A percentile compares a stretch with the other conserved stretches of the same genome.
Evolutionary conservation across 176 grass and related monocot genomes (phyloP).

Genomic region (Musa schizocarpa): DNA sequence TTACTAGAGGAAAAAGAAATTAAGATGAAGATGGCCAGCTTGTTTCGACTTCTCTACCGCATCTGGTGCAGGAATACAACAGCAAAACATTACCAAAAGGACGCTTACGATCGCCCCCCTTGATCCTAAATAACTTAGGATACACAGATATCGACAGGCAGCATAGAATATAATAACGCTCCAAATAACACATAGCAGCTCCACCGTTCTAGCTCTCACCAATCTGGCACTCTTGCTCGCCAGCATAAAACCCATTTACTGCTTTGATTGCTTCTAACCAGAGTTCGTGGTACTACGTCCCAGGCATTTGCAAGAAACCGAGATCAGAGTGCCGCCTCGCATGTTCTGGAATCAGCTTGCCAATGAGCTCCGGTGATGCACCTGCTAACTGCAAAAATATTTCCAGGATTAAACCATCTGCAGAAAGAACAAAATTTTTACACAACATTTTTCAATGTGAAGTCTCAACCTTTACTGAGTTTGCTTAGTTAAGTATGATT

Average conservation of each 20-base stretch:
- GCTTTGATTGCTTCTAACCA: background rate
- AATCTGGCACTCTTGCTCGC: background rate
- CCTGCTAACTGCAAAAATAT: conserved; percentile 48
- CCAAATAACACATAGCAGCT: background rate
- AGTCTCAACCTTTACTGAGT: too few species aligned
- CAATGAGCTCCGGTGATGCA: conserved; percentile 63
- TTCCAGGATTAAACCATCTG: background rate
- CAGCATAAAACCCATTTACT: background rate
- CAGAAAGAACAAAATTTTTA: background rate
- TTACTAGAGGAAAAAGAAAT: too few species aligned
- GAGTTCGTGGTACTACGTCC: background rate
- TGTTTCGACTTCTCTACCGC: background rate
- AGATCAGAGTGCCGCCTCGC: conserved; percentile 51
- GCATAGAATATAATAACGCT: background rate
- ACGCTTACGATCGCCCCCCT: background rate
- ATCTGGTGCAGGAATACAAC: background rate
- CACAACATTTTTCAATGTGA: too few species aligned
- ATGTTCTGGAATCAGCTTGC: conserved; percentile 84
- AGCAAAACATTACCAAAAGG: background rate
- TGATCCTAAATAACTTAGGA: background rate
- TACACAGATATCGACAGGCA: background rate
- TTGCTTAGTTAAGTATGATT: background rate
- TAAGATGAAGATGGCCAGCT: background rate
- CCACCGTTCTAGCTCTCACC: background rate
- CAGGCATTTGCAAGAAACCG: conserved; percentile 27